Evolutionary conservation across 2,329 filamentous ascomycete species (phyloP), one percentile per base, ranked within the genome.

Genomic region (Epichloe sp.): DNA sequence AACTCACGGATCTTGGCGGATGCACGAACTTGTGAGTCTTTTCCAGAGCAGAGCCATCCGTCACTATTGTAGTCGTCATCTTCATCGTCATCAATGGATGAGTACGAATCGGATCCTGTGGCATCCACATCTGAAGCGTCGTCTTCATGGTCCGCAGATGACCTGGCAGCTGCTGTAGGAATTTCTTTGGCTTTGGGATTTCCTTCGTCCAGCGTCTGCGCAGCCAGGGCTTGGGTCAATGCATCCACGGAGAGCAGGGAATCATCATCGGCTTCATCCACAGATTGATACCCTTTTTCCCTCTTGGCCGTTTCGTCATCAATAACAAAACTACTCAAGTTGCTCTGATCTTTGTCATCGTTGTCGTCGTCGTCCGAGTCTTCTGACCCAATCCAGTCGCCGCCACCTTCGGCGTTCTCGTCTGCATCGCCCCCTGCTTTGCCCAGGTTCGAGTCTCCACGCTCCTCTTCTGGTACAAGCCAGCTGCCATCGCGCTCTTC

Each of bases 1-100:
- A 97, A 77, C 59, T 93, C 83, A 44, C 85, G 83, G 61, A 98
- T 94, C 71, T 98, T 98, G 59, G 93, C 91, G 0, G 93, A 98
- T 2, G 82, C 77, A 26, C 79, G 71, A 36, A 85, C 73, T 31
- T 72, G 71, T 3, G 46, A 21, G 31, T 19, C 40, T 7, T 44
- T 48, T 15, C 46, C 46, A n/a, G 50, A 46, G 5, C 43, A 41
- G 23, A 38, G 38, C 6, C 74, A 71, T 63, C 64, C 41, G 65
- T 60, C 44, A 26, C 58, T 54, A 35, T 62, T 60, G 15, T 60
- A 41, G 35, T 58, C 54, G 26, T 63, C 61, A 12, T 70, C 70
- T 15, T 69, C 65, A 2, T 52, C 52, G 17, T 34, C 37, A 5
- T 44, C 47, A 1, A 19, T 19, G 23, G 50, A 54, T 10, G 52